Evolutionary conservation across 2,329 filamentous ascomycete species (phyloP), one percentile per base, ranked within the genome.

Genomic region (Teratosphaeriaceae sp.): DNA sequence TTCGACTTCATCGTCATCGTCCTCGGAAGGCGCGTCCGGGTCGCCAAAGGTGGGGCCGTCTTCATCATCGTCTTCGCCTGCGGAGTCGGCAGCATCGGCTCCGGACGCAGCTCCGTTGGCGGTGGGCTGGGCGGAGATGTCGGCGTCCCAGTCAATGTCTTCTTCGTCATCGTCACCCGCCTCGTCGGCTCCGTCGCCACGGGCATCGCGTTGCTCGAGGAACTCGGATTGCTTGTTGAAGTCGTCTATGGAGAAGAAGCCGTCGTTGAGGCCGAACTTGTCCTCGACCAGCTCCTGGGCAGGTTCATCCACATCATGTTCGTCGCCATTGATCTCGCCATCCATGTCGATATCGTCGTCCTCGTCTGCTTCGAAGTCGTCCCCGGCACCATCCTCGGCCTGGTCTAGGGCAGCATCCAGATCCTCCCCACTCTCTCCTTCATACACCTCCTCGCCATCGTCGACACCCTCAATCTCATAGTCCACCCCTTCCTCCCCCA

Each of bases 191-290:
- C 84, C 82, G 52, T 90, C 86, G 21, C 84, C 88, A 50, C 78
- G 75, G 21, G 78, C 77, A 62, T 97, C 90, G 63, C 88, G 84
- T 51, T 86, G 80, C 65, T 98, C 92, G 38, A 96, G 80, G 60
- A 84, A 84, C 57, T 94, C 87, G 2, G 88, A 87, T 61, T 94
- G 86, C 61, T 84, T 87, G 72, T 98, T 98, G 76, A 98, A 98
- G 46, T 94, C 82, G 57, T 97, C 89, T 56, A 98, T 90, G 13
- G 88, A 94, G 69, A 98, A 98, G 70, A 98, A 98, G 4, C 88
- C 90, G 60, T 98, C 92, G 58, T 98, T 97, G 23, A 98, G 78
- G 5, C 88, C 88, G 59, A 92, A 75, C 3, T 81, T 80, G 58
- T 97, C 88, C 54, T 82, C 73, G 7, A 80, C 69, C 46, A 83